Evolutionary conservation across 805 yeast genomes (phyloP), one percentile per base, ranked within the genome.

Genomic region (Cyberlindnera mycetangii): DNA sequence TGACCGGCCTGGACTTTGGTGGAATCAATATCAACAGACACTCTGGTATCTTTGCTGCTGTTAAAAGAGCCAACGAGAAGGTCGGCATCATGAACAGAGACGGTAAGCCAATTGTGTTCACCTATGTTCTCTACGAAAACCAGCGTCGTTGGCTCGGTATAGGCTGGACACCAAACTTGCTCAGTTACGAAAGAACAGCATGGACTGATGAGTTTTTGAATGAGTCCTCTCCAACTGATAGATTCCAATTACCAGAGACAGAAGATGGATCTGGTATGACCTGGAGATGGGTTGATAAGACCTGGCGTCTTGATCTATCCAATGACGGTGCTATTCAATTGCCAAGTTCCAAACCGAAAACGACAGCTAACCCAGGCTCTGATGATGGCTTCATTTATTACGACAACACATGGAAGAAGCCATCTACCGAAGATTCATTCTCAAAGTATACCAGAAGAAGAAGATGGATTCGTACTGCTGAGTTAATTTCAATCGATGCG

Each of bases 161-260:
- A 55, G 99, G 99, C 11, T 92, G 99, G 99, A 92, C 98, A 0
- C 74, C 95, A 14, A 89, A 89, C 59, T 72, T 93, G 61, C 73
- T 93, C 50, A 83, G 95, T 39, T 92, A 92, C 61, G 99, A 92
- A 67, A 77, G 99, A 60, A 83, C 96, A 0, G 84, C 98, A 4
- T 92, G 98, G 97, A 90, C 98, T 0, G 99, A 92, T 62, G 97
- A 90, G 63, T 90, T 89, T 59, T 70, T 89, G 50, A 92, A 90
- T 64, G 96, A 89, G 61, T 77, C 88, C 1, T 79, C 85, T 6
- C 72, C 89, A 8, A 83, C 90, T 16, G 93, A 85, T 6, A 67
- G 74, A 16, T 92, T 92, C 65, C 79, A 81, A 61, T 70, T 92
- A 45, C 98, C 99, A 4, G 88, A 82, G 47, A 76, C 84, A 20